Percentiles rank a stretch among this genome's conserved stretches.
These are phyloP conservation scores for Epichloe uncinata DNA, from an alignment of 2,329 filamentous ascomycete species.

Conservation along the genomic window DNA sequence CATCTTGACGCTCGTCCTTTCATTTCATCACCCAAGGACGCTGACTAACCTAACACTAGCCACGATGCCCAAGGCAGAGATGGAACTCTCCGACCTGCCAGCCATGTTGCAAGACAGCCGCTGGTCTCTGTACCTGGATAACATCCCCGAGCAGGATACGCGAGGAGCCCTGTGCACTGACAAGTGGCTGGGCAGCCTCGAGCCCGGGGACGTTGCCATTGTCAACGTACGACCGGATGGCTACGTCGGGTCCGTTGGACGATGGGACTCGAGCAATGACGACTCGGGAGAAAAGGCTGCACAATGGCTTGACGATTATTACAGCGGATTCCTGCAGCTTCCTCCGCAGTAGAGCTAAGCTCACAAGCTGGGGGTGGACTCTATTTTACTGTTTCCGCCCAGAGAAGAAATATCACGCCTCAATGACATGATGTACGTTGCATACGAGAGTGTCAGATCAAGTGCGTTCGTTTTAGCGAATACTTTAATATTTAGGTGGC, in stretches of 20 bases:
- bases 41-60: constrained; percentile 21
- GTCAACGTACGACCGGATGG: constrained; percentile 60
- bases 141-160: constrained; percentile 43
- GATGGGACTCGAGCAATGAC: constrained; percentile 38
- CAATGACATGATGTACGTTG: neutral
- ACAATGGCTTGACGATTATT: constrained; percentile 41
- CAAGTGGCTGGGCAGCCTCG: constrained; percentile 54
- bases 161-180: constrained; percentile 42
- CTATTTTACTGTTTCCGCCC: neutral
- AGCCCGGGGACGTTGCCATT: constrained; percentile 44
- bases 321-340: constrained; percentile 40
- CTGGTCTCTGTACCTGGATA: constrained; percentile 63
- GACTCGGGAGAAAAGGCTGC: constrained; percentile 38
- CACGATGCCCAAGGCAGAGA: constrained; percentile 44
- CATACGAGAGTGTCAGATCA: neutral
- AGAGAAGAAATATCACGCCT: neutral
- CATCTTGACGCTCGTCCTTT: neutral
- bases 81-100: constrained; percentile 55
- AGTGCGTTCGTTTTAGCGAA: neutral
- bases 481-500: neutral
- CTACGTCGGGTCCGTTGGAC: constrained; percentile 51
- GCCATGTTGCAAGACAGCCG: constrained; percentile 46
- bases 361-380: neutral
- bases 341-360: constrained; percentile 4
- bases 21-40: neutral